phyloP scores from a whole-genome alignment of 805 yeast species.

The Yarrowia osloensis region DNA sequence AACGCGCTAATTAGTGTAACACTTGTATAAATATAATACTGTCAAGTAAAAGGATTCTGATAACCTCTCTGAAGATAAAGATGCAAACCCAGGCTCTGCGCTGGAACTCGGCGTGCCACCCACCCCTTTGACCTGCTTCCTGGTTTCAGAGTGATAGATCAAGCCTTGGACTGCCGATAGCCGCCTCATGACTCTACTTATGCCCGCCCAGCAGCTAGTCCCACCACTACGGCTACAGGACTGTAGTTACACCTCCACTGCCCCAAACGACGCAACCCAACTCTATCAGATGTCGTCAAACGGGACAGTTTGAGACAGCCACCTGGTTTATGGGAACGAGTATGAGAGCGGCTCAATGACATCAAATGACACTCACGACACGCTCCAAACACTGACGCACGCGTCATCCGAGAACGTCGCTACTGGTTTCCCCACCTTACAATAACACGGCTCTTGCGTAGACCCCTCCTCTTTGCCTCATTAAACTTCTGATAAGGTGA shows the following conservation, averaged over 20 bases:
- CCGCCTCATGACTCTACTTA: constrained; percentile 3
- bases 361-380: not conserved
- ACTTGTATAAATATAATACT: too few species aligned
- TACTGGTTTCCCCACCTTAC: not conserved
- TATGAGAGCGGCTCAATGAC: not conserved
- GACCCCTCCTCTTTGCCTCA: not conserved
- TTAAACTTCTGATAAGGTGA: constrained; percentile 29
- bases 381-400: not conserved
- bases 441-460: not conserved
- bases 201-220: not conserved
- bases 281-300: not conserved
- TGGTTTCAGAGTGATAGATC: not conserved
- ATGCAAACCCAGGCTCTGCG: too few species aligned
- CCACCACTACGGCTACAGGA: not conserved
- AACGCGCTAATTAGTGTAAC: not conserved
- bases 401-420: not conserved
- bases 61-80: not conserved
- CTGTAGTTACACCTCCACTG: constrained; percentile 12
- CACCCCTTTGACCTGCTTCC: too few species aligned
- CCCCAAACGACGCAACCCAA: constrained; percentile 17
- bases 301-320: constrained; percentile 15
- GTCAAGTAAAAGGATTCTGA: not conserved
- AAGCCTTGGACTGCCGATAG: not conserved
- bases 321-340: not conserved
- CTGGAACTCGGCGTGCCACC: too few species aligned